A percentile compares a stretch with the other conserved stretches of the same genome.
Conservation (phyloP, 108 stramenopile genomes). For the Phaeodactylum tricornutum region DNA sequence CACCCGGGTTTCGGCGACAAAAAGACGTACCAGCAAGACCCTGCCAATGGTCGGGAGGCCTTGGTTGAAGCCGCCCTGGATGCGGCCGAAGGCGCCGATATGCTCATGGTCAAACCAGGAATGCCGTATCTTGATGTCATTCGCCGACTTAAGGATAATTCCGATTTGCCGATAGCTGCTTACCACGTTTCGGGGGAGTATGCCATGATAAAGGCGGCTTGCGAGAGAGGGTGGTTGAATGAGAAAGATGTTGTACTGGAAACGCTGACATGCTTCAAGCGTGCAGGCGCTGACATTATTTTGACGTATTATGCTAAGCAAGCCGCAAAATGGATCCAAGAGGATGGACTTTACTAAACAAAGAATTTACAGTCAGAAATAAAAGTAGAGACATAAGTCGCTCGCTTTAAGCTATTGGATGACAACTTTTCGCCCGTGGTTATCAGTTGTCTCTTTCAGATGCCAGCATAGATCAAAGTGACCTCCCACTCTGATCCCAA, state of each 20-base stretch:
- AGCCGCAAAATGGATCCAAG: slow-evolving; percentile 89
- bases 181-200: slow-evolving; percentile 99
- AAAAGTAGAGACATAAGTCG: too few species aligned
- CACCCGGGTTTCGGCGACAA: slow-evolving; percentile 93
- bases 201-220: slow-evolving; percentile 98
- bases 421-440: too few species aligned
- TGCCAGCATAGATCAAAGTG: too few species aligned
- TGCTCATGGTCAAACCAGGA: slow-evolving; percentile 99
- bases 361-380: too few species aligned
- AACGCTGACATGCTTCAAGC: slow-evolving; percentile 94
- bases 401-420: too few species aligned
- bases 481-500: too few species aligned
- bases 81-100: slow-evolving; percentile 96
- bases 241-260: slow-evolving; percentile 93
- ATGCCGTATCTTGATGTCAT: slow-evolving; percentile 99
- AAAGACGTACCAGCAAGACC: slow-evolving; percentile 99
- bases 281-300: slow-evolving; percentile 97
- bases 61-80: slow-evolving; percentile 92
- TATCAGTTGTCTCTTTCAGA: too few species aligned
- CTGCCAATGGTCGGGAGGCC: slow-evolving; percentile 94
- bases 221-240: slow-evolving; percentile 92
- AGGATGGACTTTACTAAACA: slow-evolving; percentile 77
- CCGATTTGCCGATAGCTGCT: slow-evolving; percentile 90
- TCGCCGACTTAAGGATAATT: slow-evolving; percentile 81
- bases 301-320: slow-evolving; percentile 98